Conservation (phyloP, 176 grass and related monocot species). For the Oryza australiensis region DNA sequence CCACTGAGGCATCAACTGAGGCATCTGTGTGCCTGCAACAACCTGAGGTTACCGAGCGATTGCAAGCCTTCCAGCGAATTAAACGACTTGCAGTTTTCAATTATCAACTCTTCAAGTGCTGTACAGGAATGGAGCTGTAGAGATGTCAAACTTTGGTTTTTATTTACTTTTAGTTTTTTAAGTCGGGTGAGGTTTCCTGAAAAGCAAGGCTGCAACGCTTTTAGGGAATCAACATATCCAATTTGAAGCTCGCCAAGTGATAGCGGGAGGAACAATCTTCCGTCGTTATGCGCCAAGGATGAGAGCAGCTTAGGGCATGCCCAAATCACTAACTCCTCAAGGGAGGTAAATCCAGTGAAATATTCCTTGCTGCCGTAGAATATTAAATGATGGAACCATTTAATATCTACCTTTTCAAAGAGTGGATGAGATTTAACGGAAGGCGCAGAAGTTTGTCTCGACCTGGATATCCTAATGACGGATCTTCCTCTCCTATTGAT, state of each 20-base stretch:
- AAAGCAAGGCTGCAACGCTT: neutral
- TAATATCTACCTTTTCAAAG: neutral
- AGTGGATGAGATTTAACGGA: neutral
- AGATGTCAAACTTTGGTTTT: neutral
- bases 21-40: no score
- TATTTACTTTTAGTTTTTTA: fast-evolving
- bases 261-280: neutral
- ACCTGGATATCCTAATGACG: neutral
- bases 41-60: neutral
- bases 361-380: neutral
- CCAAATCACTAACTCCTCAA: fast-evolving
- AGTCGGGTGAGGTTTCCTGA: neutral
- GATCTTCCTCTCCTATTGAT: neutral
- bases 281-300: neutral
- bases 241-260: neutral
- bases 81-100: neutral
- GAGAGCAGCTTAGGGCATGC: fast-evolving
- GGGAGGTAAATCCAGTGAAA: neutral
- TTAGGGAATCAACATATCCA: fast-evolving
- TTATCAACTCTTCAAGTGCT: neutral
- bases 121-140: no score
- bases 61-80: neutral
- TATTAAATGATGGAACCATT: fast-evolving
- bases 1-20: no score
- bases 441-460: neutral